Percentiles rank a stretch among this genome's conserved stretches.
phyloP scores from a whole-genome alignment of 345 rosid genomes.

The Firmiana major region DNA sequence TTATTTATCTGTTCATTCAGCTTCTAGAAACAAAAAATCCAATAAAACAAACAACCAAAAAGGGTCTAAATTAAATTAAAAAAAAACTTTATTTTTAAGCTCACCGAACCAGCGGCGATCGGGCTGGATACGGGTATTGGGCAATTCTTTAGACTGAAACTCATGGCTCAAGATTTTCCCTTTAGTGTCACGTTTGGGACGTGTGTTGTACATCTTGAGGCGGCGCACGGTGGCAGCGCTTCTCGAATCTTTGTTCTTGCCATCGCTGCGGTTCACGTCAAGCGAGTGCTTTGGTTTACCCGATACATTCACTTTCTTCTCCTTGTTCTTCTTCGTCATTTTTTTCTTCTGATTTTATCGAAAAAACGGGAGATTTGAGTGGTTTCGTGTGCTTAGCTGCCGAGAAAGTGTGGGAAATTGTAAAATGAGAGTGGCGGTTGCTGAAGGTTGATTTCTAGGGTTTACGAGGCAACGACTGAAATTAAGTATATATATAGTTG shows the following conservation, averaged over 20 bases:
- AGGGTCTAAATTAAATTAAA: background rate
- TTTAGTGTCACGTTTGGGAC: conserved; percentile 52
- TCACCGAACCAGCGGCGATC: conserved; percentile 91
- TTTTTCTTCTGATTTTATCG: background rate
- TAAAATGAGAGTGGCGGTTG: background rate
- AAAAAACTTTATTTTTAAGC: background rate
- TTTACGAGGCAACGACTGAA: background rate
- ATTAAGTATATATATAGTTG: background rate
- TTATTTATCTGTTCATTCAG: background rate
- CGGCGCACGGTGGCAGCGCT: conserved; percentile 78
- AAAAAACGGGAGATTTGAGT: background rate
- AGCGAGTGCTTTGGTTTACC: conserved; percentile 94
- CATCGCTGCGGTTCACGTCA: conserved; percentile 63
- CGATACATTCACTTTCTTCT: conserved; percentile 67
- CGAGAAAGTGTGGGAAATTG: background rate
- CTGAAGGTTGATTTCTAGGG: background rate
- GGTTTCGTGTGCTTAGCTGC: too few species aligned
- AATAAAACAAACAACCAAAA: background rate
- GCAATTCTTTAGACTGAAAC: conserved; percentile 71
- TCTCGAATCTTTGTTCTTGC: conserved; percentile 39
- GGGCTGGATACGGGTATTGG: conserved; percentile 71
- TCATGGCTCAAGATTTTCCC: conserved; percentile 69
- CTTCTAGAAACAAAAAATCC: background rate
- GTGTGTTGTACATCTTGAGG: conserved; percentile 74
- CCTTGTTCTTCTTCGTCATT: conserved; percentile 44